phyloP scores from a whole-genome alignment of 169 alveolate species.

The Ichthyophthirius multifiliis region DNA sequence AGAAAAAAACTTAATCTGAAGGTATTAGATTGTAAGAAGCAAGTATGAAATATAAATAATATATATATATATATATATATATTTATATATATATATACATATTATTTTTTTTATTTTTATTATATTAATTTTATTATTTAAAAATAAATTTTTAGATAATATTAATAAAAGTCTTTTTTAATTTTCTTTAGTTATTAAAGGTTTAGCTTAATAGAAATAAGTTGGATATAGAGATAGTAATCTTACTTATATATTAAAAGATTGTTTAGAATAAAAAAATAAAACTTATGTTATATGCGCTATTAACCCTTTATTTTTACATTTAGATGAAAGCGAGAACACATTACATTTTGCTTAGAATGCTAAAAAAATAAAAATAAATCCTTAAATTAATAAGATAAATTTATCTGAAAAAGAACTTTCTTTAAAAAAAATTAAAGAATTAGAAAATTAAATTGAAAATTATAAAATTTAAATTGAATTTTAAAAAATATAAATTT shows the following conservation, averaged over 20 bases:
- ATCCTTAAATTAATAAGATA: neutral
- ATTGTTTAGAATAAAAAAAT: neutral
- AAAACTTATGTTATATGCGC: neutral
- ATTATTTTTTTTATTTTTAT: neutral
- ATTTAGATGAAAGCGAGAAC: constrained; percentile 2
- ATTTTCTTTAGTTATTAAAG: neutral
- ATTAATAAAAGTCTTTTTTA: neutral
- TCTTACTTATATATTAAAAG: neutral
- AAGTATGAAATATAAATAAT: too few relatives aligned
- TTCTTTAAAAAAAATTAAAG: neutral
- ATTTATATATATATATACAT: too few relatives aligned
- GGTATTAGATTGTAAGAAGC: neutral
- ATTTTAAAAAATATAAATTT: too few relatives aligned
- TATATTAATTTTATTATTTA: neutral
- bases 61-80: too few relatives aligned
- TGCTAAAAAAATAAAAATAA: neutral
- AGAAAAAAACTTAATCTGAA: neutral
- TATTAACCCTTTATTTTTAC: neutral
- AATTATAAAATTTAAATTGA: too few relatives aligned
- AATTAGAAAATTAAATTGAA: neutral
- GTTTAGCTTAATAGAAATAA: neutral
- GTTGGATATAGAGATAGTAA: neutral
- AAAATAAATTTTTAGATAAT: neutral
- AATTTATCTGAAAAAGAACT: neutral
- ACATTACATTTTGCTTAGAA: neutral